Evolutionary conservation across 2,329 filamentous ascomycete genomes (phyloP), one percentile per base, ranked within the genome.

Genomic region (Hypoxylon sp.): DNA sequence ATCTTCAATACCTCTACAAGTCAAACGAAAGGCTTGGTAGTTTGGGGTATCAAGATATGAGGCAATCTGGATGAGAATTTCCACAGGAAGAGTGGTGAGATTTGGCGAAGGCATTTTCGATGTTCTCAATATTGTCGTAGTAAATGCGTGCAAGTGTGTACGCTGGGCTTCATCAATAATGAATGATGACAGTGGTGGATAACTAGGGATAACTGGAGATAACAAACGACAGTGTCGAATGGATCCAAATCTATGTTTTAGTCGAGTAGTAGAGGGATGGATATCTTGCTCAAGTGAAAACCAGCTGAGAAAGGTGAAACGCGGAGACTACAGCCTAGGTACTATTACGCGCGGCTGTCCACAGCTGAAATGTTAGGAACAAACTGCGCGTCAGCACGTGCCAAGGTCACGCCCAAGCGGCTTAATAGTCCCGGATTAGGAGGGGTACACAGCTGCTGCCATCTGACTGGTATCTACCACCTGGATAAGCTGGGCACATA

Each of bases 31-130:
- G 10, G 80, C 76, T 63, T 83, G 81, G 9, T 90, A 81, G 11
- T 90, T 88, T 0, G 75, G 54, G 0, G 88, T 90, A 0, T 81
- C 78, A 17, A 92, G 82, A 44, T 81, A 77, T 3, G 76, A 74
- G 0, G 85, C 83, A 67, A 91, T 84, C 17, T 83, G 81, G 19
- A 86, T 75, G 1, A 91, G 80, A 19, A 91, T 76, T 80, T 91
- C 89, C 13, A 86, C 77, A 0, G 89, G 88, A 1, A 90, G 71
- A 13, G 72, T 76, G 57, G 46, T 65, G 33, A 70, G 55, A 52
- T 33, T 54, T 4, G 63, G 22, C 10, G 62, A 24, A 26, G 58
- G 11, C 66, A 72, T 72, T 11, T 13, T 57, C 19, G 19, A 22
- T 22, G 3, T 22, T 22, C 19, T 22, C 33, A 37, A 10, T 24